Percentiles rank a stretch among this genome's conserved stretches.
Evolutionary conservation across 2,329 filamentous ascomycete species (phyloP).

Genomic region (Neonectria ditissima): DNA sequence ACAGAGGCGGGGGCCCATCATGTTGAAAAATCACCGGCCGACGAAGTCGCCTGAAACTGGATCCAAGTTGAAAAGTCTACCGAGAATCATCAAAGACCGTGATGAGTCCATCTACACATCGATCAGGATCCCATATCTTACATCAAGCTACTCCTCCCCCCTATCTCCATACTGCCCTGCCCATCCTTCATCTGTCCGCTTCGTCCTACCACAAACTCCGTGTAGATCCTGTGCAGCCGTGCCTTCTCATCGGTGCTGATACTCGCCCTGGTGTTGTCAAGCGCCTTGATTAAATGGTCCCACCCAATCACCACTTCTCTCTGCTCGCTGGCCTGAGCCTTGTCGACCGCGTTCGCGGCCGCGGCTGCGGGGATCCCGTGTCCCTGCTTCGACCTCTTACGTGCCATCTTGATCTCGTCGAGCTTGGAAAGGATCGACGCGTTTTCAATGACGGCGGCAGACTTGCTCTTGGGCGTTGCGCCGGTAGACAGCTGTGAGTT

Average conservation of each 20-base stretch:
- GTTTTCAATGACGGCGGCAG: slow-evolving; percentile 75
- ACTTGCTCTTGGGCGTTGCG: slow-evolving; percentile 61
- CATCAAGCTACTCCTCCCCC: slow-evolving; percentile 94
- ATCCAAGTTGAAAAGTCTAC: not conserved
- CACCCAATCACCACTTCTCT: slow-evolving; percentile 85
- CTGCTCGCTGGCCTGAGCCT: slow-evolving; percentile 52
- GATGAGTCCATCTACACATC: not conserved
- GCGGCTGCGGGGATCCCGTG: slow-evolving; percentile 43
- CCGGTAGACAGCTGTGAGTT: slow-evolving; percentile 59
- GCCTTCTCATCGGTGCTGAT: slow-evolving; percentile 83
- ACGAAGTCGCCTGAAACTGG: not conserved
- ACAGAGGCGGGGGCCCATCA: not conserved
- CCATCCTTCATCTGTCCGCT: slow-evolving; percentile 97
- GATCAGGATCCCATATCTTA: slow-evolving; percentile 54
- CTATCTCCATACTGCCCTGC: slow-evolving; percentile 91
- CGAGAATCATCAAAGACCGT: not conserved
- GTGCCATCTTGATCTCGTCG: slow-evolving; percentile 78
- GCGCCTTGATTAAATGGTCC: slow-evolving; percentile 83
- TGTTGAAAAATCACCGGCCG: not conserved
- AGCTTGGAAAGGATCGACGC: slow-evolving; percentile 86
- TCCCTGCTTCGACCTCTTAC: slow-evolving; percentile 60
- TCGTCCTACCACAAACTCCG: slow-evolving; percentile 90
- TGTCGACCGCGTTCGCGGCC: slow-evolving; percentile 39
- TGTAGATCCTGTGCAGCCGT: slow-evolving; percentile 84
- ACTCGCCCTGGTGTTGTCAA: slow-evolving; percentile 82